phyloP scores from a whole-genome alignment of 371 early-diverging fungal genomes.

The Syncephalastrum monosporum region DNA sequence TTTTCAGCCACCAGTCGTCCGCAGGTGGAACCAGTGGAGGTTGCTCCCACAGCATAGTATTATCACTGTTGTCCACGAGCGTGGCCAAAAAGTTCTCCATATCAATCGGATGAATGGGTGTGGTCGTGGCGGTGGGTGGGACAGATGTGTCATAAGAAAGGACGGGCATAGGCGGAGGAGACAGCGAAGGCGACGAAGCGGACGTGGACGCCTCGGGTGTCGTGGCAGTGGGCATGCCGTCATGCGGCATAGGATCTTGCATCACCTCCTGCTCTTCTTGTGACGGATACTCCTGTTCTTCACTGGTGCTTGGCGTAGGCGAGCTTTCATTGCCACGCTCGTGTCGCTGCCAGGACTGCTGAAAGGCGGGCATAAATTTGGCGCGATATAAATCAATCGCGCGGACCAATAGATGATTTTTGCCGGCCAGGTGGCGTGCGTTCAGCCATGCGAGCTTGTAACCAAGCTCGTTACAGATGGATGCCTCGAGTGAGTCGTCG shows the following conservation, averaged over 20 bases:
- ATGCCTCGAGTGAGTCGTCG: conserved; percentile 32
- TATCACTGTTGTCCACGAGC: neutral
- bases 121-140: conserved; percentile 2
- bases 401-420: conserved; percentile 40
- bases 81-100: too few species aligned
- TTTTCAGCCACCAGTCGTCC: conserved; percentile 9
- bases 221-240: neutral
- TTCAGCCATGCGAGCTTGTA: conserved; percentile 51
- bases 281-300: neutral
- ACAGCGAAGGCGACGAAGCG: too few species aligned
- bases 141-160: neutral
- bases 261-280: neutral
- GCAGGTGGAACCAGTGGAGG: neutral
- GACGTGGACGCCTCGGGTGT: too few species aligned
- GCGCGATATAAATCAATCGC: conserved; percentile 44
- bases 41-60: too few species aligned
- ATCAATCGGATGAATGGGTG: neutral
- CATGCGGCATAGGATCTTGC: conserved; percentile 2
- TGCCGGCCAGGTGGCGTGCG: conserved; percentile 40
- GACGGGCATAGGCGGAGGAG: neutral
- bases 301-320: too few species aligned
- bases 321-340: neutral
- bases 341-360: conserved; percentile 14
- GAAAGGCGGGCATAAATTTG: conserved; percentile 41
- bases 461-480: conserved; percentile 39